These are phyloP conservation scores for Venturia asperata DNA, from an alignment of 2,329 filamentous ascomycete species.

Conservation along the genomic window DNA sequence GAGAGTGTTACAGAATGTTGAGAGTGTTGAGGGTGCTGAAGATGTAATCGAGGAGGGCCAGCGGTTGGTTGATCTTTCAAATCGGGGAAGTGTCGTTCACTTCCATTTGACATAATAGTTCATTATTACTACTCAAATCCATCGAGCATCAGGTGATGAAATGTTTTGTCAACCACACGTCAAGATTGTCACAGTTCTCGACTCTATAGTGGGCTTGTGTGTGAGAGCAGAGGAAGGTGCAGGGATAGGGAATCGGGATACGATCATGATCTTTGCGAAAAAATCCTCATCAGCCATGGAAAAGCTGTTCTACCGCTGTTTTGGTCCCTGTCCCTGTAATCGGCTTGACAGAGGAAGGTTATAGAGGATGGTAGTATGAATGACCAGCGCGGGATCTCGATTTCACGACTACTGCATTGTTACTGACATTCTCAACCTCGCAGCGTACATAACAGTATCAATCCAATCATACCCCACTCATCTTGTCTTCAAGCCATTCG, in stretches of 20 bases:
- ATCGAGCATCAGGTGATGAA: neutral
- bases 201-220: too few relatives aligned
- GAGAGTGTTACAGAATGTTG: neutral
- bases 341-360: too few relatives aligned
- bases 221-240: too few relatives aligned
- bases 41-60: too few relatives aligned
- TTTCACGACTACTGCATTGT: too few relatives aligned
- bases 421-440: too few relatives aligned
- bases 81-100: neutral
- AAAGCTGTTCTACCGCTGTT: neutral
- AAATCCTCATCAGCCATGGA: neutral
- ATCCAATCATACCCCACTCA: too few relatives aligned
- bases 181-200: neutral
- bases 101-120: neutral
- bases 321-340: neutral
- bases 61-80: neutral
- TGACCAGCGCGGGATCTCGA: too few relatives aligned
- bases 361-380: too few relatives aligned
- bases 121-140: neutral
- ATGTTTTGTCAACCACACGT: neutral
- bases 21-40: neutral
- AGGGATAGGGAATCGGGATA: neutral
- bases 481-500: constrained; percentile 1
- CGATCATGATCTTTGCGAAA: neutral
- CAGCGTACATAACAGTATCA: neutral